These are phyloP conservation scores for Ophiorrhiza pumila DNA, from an alignment of 257 asterid species.

Conservation along the genomic window DNA sequence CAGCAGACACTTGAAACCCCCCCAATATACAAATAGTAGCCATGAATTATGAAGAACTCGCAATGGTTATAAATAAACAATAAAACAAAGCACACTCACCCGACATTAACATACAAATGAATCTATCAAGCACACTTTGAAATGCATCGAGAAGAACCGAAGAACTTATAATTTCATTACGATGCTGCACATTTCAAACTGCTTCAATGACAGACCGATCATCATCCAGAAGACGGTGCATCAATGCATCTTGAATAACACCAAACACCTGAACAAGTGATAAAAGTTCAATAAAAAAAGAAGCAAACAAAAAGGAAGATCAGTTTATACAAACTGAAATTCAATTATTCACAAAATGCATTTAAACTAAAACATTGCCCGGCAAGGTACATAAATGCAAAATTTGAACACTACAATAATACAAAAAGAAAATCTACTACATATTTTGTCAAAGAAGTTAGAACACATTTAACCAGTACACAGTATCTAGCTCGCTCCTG, in stretches of 20 bases:
- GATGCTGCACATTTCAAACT: conserved; percentile 50
- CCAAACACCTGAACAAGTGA: conserved; percentile 53
- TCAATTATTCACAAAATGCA: neutral
- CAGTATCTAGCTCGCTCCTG: neutral
- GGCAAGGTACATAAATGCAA: no score
- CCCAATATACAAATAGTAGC: neutral
- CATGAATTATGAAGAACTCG: conserved; percentile 1
- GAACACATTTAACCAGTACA: neutral
- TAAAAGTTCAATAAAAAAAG: conserved; percentile 9
- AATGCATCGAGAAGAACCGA: conserved; percentile 52
- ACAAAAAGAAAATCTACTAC: no score
- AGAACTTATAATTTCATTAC: conserved; percentile 48
- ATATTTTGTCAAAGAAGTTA: neutral
- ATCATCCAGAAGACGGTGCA: conserved; percentile 72
- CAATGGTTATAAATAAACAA: neutral
- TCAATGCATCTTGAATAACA: conserved; percentile 68
- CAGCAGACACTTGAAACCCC: neutral
- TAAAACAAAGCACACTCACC: conserved; percentile 39
- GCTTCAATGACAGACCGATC: conserved; percentile 74
- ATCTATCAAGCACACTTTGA: conserved; percentile 53
- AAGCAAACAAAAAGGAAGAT: neutral
- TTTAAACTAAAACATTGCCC: neutral
- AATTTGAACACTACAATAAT: neutral
- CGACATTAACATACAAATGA: conserved; percentile 51
- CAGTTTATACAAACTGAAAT: neutral